Conservation (phyloP, 352 stramenopile genomes). For the Chrysophaeum taylorii region DNA sequence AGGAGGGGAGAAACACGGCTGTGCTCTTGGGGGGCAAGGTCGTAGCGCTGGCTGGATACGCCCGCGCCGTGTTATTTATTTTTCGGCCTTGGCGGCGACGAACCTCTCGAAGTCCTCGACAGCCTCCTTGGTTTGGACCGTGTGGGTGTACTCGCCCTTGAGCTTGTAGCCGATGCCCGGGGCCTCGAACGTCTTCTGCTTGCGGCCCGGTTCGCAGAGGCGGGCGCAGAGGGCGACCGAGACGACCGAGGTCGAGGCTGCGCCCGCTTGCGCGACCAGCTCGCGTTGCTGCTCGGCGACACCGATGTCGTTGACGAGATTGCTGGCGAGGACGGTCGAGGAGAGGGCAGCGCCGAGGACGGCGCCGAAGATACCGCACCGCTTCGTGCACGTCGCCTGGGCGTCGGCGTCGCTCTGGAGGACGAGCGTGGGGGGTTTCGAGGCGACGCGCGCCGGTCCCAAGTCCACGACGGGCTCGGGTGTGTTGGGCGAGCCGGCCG, state of each 20-base stretch:
- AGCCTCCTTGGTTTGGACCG: background rate
- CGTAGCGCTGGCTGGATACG: too few species aligned
- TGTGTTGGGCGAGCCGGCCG: background rate
- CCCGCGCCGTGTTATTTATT: too few species aligned
- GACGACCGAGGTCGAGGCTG: background rate
- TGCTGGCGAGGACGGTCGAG: background rate
- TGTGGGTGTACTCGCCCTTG: background rate
- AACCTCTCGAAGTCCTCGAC: background rate
- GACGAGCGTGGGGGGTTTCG: background rate
- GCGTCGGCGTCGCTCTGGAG: background rate
- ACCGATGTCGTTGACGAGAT: background rate
- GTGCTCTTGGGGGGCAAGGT: too few species aligned
- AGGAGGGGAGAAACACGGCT: too few species aligned
- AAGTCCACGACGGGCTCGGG: background rate
- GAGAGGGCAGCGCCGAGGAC: background rate
- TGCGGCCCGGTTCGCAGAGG: background rate
- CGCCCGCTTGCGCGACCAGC: background rate
- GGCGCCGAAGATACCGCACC: background rate
- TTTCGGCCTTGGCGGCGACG: too few species aligned
- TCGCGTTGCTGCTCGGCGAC: background rate
- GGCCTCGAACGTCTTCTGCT: background rate
- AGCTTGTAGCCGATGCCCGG: background rate
- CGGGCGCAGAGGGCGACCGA: background rate
- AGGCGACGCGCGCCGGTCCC: background rate
- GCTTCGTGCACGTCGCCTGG: background rate